Evolutionary conservation across 2,329 filamentous ascomycete genomes (phyloP).

Genomic region (Ploettnerulaceae sp.): DNA sequence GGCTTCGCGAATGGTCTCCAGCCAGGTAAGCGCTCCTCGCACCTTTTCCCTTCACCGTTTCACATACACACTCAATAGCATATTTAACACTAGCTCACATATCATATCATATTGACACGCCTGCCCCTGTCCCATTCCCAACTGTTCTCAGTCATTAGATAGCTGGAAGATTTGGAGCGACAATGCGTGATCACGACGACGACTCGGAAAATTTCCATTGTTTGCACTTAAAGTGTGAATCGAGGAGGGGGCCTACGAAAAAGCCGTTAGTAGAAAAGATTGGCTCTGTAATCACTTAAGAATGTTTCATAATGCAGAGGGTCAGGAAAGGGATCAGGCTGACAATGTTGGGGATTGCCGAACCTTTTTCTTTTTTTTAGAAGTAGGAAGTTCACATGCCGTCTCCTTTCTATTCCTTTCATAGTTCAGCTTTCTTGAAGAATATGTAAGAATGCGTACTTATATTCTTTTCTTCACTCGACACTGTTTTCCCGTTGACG

Average conservation of each 20-base stretch:
- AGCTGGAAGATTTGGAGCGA: constrained; percentile 1
- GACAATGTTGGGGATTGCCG: too few species aligned
- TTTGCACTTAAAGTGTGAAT: not conserved
- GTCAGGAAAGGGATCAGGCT: too few species aligned
- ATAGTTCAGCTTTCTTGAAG: too few species aligned
- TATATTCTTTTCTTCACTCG: too few species aligned
- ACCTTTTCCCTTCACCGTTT: not conserved
- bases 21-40: not conserved
- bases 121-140: not conserved
- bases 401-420: too few species aligned
- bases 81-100: not conserved
- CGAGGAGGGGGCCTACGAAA: not conserved
- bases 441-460: too few species aligned
- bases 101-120: not conserved
- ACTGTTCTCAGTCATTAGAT: too few species aligned
- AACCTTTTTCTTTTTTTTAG: too few species aligned
- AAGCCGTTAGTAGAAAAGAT: not conserved
- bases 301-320: not conserved
- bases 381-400: too few species aligned
- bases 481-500: too few species aligned
- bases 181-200: not conserved
- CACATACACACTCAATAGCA: too few species aligned
- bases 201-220: not conserved
- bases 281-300: not conserved
- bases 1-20: too few species aligned